Conservation (phyloP, 2,329 filamentous ascomycete species). For the Cyphellophora europaea region DNA sequence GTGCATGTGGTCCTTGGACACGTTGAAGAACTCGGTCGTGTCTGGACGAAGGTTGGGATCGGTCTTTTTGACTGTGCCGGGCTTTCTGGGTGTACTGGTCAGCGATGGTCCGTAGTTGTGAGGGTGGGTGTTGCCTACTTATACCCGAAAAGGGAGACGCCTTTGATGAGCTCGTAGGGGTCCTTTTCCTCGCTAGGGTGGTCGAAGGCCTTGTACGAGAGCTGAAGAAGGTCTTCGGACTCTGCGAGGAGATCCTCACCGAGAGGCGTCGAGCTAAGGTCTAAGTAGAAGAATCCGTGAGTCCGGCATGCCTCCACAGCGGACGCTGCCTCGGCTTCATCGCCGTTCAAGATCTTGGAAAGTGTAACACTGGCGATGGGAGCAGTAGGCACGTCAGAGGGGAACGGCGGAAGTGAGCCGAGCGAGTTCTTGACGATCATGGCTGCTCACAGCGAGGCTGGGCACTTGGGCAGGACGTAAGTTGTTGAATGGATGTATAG, state of each 20-base stretch:
- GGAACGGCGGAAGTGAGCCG: conserved; percentile 31
- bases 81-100: neutral
- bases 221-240: conserved; percentile 34
- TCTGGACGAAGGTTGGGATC: conserved; percentile 14
- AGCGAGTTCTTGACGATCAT: too few species aligned
- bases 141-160: conserved; percentile 22
- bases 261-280: conserved; percentile 28
- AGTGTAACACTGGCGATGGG: conserved; percentile 32
- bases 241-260: conserved; percentile 32
- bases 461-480: too few species aligned
- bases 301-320: conserved; percentile 32
- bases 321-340: conserved; percentile 23
- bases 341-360: conserved; percentile 25
- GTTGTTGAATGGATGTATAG: too few species aligned
- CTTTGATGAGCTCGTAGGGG: conserved; percentile 12
- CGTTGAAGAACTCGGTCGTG: conserved; percentile 15
- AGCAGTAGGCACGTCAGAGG: conserved; percentile 29
- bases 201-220: conserved; percentile 39
- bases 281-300: conserved; percentile 49
- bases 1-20: conserved; percentile 8
- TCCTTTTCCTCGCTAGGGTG: conserved; percentile 25
- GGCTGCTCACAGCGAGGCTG: too few species aligned
- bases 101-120: neutral
- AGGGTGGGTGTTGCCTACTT: conserved; percentile 5
- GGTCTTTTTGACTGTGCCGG: conserved; percentile 9